Conservation (phyloP, 768 basidiomycete species). For the Psilocybe cubensis region DNA sequence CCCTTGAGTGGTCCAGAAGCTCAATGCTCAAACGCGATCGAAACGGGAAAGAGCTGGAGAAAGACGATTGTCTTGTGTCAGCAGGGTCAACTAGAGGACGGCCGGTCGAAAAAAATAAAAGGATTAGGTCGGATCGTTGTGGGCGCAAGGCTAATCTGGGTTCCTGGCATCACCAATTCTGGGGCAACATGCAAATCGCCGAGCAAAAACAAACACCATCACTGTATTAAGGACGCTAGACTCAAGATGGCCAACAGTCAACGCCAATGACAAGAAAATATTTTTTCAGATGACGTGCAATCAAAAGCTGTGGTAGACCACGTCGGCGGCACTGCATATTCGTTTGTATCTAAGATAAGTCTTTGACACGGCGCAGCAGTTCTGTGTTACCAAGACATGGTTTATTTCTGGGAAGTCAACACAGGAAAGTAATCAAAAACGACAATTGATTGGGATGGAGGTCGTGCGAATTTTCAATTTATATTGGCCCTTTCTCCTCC, state of each 20-base stretch:
- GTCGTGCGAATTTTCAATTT: conserved; percentile 12
- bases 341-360: not conserved
- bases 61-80: conserved; percentile 8
- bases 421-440: not conserved
- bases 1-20: conserved; percentile 8
- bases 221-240: conserved; percentile 4
- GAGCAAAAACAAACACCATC: conserved; percentile 1
- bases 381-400: conserved; percentile 8
- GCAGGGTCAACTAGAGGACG: conserved; percentile 11
- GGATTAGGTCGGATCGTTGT: conserved; percentile 17
- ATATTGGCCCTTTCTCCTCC: conserved; percentile 2
- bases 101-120: not conserved
- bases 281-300: not conserved
- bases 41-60: conserved; percentile 17
- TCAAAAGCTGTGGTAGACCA: not conserved
- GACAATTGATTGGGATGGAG: conserved; percentile 17
- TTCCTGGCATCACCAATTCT: conserved; percentile 11
- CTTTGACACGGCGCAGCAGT: conserved; percentile 15
- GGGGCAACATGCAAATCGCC: conserved; percentile 15
- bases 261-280: conserved; percentile 1
- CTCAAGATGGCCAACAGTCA: conserved; percentile 10
- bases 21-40: conserved; percentile 14
- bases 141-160: conserved; percentile 21
- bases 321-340: conserved; percentile 10
- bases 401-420: conserved; percentile 4